Conservation (phyloP, 2,329 filamentous ascomycete species). For the Ascochyta koolunga region DNA sequence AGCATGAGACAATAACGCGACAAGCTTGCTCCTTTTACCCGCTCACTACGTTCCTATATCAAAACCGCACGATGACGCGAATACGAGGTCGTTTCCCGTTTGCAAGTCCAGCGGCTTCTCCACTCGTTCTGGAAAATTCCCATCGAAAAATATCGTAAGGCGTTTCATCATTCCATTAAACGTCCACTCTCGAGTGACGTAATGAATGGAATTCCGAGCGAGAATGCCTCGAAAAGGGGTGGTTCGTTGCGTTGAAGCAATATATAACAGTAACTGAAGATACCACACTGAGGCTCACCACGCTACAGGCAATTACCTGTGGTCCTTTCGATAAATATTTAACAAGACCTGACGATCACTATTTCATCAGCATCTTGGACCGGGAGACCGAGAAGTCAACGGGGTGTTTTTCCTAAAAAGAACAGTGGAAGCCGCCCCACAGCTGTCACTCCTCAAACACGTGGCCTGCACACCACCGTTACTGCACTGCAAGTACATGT, state of each 20-base stretch:
- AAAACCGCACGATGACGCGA: slow-evolving; percentile 10
- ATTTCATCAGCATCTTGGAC: background rate
- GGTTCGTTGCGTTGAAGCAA: background rate
- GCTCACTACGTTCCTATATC: slow-evolving; percentile 5
- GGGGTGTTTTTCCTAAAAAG: background rate
- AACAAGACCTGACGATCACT: background rate
- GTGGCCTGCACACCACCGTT: background rate
- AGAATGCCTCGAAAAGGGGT: background rate
- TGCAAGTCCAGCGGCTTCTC: slow-evolving; percentile 1
- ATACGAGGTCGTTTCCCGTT: background rate
- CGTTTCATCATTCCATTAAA: background rate
- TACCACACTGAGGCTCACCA: background rate
- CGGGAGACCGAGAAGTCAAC: background rate
- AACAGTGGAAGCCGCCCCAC: background rate
- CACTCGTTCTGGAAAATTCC: slow-evolving; percentile 10
- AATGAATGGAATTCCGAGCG: no score
- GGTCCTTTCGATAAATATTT: background rate
- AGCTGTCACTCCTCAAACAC: background rate
- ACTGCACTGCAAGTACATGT: background rate
- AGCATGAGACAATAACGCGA: slow-evolving; percentile 8
- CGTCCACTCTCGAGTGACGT: background rate
- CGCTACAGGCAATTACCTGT: background rate
- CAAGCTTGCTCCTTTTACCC: background rate
- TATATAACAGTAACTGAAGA: background rate
- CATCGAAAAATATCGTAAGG: background rate